A percentile compares a stretch with the other conserved stretches of the same genome.
phyloP scores from a whole-genome alignment of 2,329 filamentous ascomycete genomes.

The Stenocarpella maydis region DNA sequence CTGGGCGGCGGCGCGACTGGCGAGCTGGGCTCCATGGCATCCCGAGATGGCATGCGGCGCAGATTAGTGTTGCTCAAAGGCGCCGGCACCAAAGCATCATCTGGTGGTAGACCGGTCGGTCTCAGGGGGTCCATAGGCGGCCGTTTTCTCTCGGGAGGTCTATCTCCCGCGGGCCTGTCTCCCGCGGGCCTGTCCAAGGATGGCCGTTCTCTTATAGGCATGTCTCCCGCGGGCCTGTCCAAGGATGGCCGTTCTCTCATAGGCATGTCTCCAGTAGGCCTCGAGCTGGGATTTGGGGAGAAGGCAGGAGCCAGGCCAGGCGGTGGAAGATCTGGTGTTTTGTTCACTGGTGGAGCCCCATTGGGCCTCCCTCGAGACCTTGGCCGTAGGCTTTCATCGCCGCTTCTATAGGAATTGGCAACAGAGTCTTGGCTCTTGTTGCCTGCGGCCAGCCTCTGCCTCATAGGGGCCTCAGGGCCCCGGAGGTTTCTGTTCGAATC shows the following conservation, averaged over 20 bases:
- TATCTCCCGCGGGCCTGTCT: slow-evolving; percentile 49
- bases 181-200: not conserved
- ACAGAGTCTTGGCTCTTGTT: slow-evolving; percentile 69
- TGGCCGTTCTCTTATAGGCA: slow-evolving; percentile 63
- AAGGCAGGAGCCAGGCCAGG: slow-evolving; percentile 36
- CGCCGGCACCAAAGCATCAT: slow-evolving; percentile 65
- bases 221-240: slow-evolving; percentile 41
- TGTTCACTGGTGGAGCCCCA: slow-evolving; percentile 44
- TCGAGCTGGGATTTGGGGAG: slow-evolving; percentile 26
- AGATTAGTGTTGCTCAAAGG: slow-evolving; percentile 62
- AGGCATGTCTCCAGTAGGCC: slow-evolving; percentile 49
- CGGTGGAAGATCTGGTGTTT: slow-evolving; percentile 40
- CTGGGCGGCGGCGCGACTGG: slow-evolving; percentile 53
- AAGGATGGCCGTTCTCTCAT: slow-evolving; percentile 51
- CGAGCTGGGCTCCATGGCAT: slow-evolving; percentile 28
- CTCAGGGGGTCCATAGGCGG: slow-evolving; percentile 71
- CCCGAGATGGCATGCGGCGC: slow-evolving; percentile 43
- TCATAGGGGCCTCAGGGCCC: slow-evolving; percentile 51
- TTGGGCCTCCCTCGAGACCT: slow-evolving; percentile 56
- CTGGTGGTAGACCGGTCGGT: slow-evolving; percentile 52
- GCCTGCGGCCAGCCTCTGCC: slow-evolving; percentile 54
- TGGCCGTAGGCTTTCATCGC: slow-evolving; percentile 59
- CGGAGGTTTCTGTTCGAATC: slow-evolving; percentile 56
- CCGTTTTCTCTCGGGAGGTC: slow-evolving; percentile 69
- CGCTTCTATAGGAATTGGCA: slow-evolving; percentile 59